Evolutionary conservation across 148 eudicot species (phyloP).

Genomic region (Persicaria maculosa): DNA sequence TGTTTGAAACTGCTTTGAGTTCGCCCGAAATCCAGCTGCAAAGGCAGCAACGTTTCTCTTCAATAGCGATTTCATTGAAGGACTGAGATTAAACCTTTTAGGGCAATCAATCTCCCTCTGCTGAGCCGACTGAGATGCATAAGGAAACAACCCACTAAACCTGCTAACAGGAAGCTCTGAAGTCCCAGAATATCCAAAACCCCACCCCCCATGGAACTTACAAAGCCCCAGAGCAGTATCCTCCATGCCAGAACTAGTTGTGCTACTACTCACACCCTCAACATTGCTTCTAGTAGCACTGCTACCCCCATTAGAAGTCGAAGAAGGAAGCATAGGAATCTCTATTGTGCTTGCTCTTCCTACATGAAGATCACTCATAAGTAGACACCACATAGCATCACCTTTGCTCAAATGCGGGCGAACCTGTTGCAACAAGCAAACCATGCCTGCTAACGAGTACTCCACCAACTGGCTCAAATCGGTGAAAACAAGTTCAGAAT

Average conservation of each 20-base stretch:
- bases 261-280: constrained; percentile 35
- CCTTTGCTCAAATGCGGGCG: constrained; percentile 83
- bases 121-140: constrained; percentile 41
- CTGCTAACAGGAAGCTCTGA: constrained; percentile 56
- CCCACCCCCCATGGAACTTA: constrained; percentile 87
- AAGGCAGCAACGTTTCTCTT: constrained; percentile 84
- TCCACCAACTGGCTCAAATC: constrained; percentile 91
- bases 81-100: constrained; percentile 84
- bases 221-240: constrained; percentile 60
- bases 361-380: constrained; percentile 95
- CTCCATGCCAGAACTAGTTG: constrained; percentile 29
- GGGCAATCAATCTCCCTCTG: constrained; percentile 82
- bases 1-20: constrained; percentile 46
- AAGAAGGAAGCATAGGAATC: constrained; percentile 52
- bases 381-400: constrained; percentile 98
- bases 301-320: constrained; percentile 23
- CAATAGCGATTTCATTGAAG: constrained; percentile 75
- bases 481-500: constrained; percentile 44
- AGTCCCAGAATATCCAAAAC: constrained; percentile 56
- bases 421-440: constrained; percentile 76
- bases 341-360: constrained; percentile 90
- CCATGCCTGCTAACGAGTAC: constrained; percentile 83
- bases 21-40: constrained; percentile 82
- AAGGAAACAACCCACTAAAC: constrained; percentile 43
- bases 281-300: constrained; percentile 20